Conservation (phyloP, 768 basidiomycete species). For the Tylopilus sp. region DNA sequence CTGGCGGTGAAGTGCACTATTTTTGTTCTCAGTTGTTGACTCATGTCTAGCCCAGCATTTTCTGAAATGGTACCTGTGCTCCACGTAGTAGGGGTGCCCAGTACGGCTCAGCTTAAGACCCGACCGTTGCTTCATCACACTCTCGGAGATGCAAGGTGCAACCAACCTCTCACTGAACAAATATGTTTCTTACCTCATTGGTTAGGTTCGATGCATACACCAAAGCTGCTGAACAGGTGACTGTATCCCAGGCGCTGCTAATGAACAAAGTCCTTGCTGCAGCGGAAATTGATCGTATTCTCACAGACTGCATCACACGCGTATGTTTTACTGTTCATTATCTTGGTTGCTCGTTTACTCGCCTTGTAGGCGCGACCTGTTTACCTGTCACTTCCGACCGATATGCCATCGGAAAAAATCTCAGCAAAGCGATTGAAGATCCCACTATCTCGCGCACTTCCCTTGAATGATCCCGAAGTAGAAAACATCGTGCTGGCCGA, state of each 20-base stretch:
- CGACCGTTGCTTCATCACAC: constrained; percentile 85
- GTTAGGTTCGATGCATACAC: constrained; percentile 75
- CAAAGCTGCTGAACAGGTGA: constrained; percentile 72
- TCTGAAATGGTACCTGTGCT: constrained; percentile 89
- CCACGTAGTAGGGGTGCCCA: constrained; percentile 84
- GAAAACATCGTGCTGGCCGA: constrained; percentile 72
- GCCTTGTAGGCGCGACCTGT: constrained; percentile 70
- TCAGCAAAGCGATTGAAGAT: constrained; percentile 59
- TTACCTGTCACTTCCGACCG: constrained; percentile 84
- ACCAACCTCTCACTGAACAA: background rate
- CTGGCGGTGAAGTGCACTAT: constrained; percentile 48
- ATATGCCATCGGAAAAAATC: constrained; percentile 69
- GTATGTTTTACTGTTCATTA: constrained; percentile 30
- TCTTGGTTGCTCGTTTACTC: background rate
- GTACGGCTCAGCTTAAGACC: constrained; percentile 64
- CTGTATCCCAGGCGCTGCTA: constrained; percentile 62
- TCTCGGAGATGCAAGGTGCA: constrained; percentile 73
- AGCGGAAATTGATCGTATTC: constrained; percentile 71
- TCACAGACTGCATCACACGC: constrained; percentile 62
- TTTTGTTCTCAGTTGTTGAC: background rate
- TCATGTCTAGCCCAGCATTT: constrained; percentile 44
- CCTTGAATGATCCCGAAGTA: constrained; percentile 52
- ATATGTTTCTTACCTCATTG: background rate
- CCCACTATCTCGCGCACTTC: constrained; percentile 48
- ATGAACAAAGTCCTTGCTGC: constrained; percentile 52